Base-by-base conservation (phyloP, 1,284 basidiomycete species). In the Naganishia sp. region DNA sequence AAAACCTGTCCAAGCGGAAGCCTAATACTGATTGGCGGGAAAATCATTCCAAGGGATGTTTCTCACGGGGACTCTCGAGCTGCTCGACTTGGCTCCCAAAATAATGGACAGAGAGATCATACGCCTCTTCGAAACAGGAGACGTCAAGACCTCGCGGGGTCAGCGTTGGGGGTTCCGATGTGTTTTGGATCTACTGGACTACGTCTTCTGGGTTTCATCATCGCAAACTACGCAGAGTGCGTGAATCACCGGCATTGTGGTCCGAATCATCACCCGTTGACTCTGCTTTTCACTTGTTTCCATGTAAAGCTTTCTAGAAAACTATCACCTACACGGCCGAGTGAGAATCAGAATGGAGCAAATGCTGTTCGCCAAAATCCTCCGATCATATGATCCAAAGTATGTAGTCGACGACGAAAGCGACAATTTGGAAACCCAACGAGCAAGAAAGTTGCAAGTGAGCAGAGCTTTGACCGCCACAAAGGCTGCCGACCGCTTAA, bases 281-380 rank as follows among this genome's bases (percentile, higher is more conserved):
- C 1, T 2, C 31, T 9, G 32, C 17, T 31, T 32, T 11, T 3
- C 47, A 31, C 41, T 31, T 47, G 39, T 10, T 32, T 2, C 17
- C 42, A 17, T 11, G 1, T 5, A 60, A n/a, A n/a, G 57, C n/a
- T 47, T 60, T 21, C n/a, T 60, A 31, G 57, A 60, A 39, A 60
- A 60, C 31, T 60, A 60, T 32, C 46, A 60, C 6, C 13, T 60
- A n/a, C 57, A 60, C 39, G 57, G 57, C 25, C 57, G 46, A 15
- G 47, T 60, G 6, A 46, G 47, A 46, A 60, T 60, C 31, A 60
- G 50, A 17, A 10, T 60, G 57, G 45, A 60, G 32, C 57, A 60
- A 35, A 60, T 60, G 57, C 45, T 60, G 1, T 47, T 39, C 47
- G 46, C 45, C 32, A 60, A 60, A 35, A 45, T 60, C 7, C 28